These are phyloP conservation scores for Crithidia fasciculata DNA, from an alignment of 208 protist species.

Conservation along the genomic window DNA sequence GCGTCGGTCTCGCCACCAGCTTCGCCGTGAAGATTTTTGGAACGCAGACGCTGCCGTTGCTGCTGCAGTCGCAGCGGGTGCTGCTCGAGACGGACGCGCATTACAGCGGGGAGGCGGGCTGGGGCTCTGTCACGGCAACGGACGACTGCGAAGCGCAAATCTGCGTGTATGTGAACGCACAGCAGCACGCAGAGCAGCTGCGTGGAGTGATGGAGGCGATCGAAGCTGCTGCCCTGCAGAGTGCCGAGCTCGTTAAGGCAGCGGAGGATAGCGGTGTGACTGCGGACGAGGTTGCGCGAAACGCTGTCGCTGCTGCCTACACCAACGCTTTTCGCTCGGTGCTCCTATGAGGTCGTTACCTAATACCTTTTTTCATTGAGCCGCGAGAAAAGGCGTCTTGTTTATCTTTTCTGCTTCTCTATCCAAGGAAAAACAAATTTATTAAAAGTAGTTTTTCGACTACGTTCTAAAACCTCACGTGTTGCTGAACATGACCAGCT, in stretches of 20 bases:
- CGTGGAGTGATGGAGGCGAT: slow-evolving; percentile 8
- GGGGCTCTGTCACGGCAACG: background rate
- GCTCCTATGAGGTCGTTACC: background rate
- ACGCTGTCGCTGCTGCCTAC: slow-evolving; percentile 13
- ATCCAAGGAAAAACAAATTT: no score
- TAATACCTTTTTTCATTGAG: background rate
- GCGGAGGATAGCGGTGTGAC: slow-evolving; percentile 3
- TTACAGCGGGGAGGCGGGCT: slow-evolving; percentile 24
- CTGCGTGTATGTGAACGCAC: slow-evolving; percentile 13
- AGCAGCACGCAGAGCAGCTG: slow-evolving; percentile 15
- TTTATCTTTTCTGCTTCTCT: background rate
- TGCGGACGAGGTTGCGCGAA: background rate
- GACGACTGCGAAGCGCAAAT: background rate
- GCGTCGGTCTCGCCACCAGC: slow-evolving; percentile 64
- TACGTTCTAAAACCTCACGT: no score
- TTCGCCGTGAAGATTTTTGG: slow-evolving; percentile 62
- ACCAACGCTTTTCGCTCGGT: slow-evolving; percentile 18
- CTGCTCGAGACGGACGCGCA: slow-evolving; percentile 76
- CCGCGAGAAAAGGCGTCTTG: background rate
- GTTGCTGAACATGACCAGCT: no score
- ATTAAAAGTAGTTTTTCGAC: no score
- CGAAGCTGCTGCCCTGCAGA: slow-evolving; percentile 10
- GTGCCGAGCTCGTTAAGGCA: slow-evolving; percentile 2
- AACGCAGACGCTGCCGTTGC: slow-evolving; percentile 48
- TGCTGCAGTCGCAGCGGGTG: slow-evolving; percentile 44